Percentiles rank a stretch among this genome's conserved stretches.
Conservation (phyloP, 2,329 filamentous ascomycete species). For the Dothiorella sarmentorum region DNA sequence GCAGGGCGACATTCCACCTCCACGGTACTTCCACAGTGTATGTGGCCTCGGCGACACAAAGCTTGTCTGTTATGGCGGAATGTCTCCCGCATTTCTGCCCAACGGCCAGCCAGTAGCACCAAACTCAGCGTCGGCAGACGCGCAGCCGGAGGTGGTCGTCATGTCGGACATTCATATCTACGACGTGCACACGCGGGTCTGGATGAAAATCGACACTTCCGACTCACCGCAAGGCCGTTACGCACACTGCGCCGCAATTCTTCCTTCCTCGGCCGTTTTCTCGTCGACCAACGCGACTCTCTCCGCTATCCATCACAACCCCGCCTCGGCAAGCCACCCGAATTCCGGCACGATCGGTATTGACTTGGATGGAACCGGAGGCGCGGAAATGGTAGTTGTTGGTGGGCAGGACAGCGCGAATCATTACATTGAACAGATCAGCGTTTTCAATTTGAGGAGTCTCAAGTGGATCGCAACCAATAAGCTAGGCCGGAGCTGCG, state of each 20-base stretch:
- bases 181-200: constrained; percentile 75
- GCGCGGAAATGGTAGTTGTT: constrained; percentile 95
- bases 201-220: constrained; percentile 77
- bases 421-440: constrained; percentile 98
- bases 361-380: constrained; percentile 83
- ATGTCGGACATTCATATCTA: constrained; percentile 99
- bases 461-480: constrained; percentile 94
- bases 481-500: constrained; percentile 83
- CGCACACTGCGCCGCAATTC: constrained; percentile 89
- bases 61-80: constrained; percentile 95
- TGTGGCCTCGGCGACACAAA: constrained; percentile 92
- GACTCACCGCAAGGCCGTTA: constrained; percentile 91
- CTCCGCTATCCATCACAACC: constrained; percentile 87
- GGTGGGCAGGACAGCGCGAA: constrained; percentile 97
- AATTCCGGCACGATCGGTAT: constrained; percentile 87
- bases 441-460: constrained; percentile 93
- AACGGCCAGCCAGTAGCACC: constrained; percentile 35
- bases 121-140: constrained; percentile 50
- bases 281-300: constrained; percentile 78
- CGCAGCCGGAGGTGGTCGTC: constrained; percentile 83
- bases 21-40: constrained; percentile 95
- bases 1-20: constrained; percentile 78
- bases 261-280: constrained; percentile 84
- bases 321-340: constrained; percentile 66
- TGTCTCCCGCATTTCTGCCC: constrained; percentile 71